Evolutionary conservation across 148 eudicot genomes (phyloP), one percentile per base, ranked within the genome.

Genomic region (Talinum fruticosum): DNA sequence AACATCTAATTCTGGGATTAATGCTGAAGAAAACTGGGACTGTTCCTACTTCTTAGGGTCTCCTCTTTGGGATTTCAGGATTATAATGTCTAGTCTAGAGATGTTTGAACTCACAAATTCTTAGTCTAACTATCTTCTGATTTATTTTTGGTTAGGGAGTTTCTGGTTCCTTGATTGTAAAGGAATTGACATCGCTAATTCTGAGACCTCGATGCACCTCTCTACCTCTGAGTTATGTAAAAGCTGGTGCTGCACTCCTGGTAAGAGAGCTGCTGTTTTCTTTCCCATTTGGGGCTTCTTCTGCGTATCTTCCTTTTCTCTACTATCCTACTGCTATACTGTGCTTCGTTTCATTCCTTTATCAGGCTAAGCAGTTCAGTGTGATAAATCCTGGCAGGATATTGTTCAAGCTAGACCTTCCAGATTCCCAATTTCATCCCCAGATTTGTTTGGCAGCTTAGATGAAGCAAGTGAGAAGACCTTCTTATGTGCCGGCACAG

Each of bases 391-490:
- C 75, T 85, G 71, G 82, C 93, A 96, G 99, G 99, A 96, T 80
- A 79, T 93, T 72, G 87, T 96, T 72, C 90, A 89, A 87, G 86
- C 84, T 74, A 88, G 84, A 83, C 90, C 91, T 78, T 82, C 87
- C 75, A 84, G 87, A 81, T 84, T 87, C 74, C 93, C 94, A 30
- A 73, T 90, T 77, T 83, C 87, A 61, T 93, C 93, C 32, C 87
- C 79, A 73, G 96, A 96, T 71, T 67, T 96, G 76, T 96, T 96
- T 69, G 73, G 79, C 54, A 80, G 93, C 79, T 91, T 96, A 71
- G 99, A 96, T 74, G 93, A 87, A 84, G 95, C 99, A 59, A 93
- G 98, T 81, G 99, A 96, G 88, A 85, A 85, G 51, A 96, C 99
- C n/a, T 96, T 96, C 80, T 82, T 96, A 78, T 88, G 91, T 83